A percentile compares a stretch with the other conserved stretches of the same genome.
phyloP scores from a whole-genome alignment of 495 filamentous ascomycete species.

The Neurospora sp. region DNA sequence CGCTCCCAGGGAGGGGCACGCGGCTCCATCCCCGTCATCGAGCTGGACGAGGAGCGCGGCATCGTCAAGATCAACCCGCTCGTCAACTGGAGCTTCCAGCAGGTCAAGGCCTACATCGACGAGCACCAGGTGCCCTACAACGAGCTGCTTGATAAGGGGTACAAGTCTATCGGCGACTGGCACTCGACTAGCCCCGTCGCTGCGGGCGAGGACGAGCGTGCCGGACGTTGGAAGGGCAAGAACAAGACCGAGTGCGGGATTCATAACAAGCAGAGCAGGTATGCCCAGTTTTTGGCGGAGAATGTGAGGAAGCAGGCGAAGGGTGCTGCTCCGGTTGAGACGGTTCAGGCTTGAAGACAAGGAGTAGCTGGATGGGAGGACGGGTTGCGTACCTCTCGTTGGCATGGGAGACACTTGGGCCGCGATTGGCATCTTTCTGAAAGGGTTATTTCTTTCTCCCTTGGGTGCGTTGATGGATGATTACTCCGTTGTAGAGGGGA shows the following conservation, averaged over 20 bases:
- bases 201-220: slow-evolving; percentile 90
- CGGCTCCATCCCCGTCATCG: slow-evolving; percentile 77
- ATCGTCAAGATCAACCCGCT: slow-evolving; percentile 98
- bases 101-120: slow-evolving; percentile 79
- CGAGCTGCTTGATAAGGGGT: slow-evolving; percentile 75
- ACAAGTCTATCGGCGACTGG: slow-evolving; percentile 97
- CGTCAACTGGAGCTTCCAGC: slow-evolving; percentile 86
- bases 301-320: slow-evolving; percentile 51
- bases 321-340: background rate
- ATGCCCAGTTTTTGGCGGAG: slow-evolving; percentile 71
- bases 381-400: background rate
- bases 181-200: slow-evolving; percentile 88
- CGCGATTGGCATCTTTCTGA: background rate
- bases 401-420: background rate
- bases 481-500: background rate
- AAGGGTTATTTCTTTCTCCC: background rate
- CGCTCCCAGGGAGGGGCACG: slow-evolving; percentile 90
- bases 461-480: background rate
- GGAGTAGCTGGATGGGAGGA: background rate
- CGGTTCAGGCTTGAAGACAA: background rate
- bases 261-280: slow-evolving; percentile 90
- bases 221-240: slow-evolving; percentile 92
- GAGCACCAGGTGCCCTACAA: slow-evolving; percentile 91
- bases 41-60: slow-evolving; percentile 77
- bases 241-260: slow-evolving; percentile 96